These are phyloP conservation scores for Leishmania braziliensis DNA, from an alignment of 208 protist species.

Conservation along the genomic window DNA sequence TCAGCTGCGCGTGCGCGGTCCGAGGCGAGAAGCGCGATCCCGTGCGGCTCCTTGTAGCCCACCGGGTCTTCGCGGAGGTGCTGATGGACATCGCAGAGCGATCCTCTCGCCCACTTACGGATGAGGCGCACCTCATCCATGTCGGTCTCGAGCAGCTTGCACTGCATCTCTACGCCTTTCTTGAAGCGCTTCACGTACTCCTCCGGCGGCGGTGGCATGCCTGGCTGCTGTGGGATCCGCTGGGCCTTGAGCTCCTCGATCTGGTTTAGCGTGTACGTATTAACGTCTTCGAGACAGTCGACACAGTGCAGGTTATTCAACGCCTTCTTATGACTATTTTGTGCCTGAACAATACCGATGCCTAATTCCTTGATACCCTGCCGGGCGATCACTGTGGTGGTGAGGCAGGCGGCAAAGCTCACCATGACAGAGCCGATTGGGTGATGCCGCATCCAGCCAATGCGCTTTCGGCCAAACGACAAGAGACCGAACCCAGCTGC, in stretches of 20 bases:
- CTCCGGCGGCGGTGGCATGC: constrained; percentile 74
- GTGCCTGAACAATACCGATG: constrained; percentile 65
- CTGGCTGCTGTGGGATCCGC: constrained; percentile 57
- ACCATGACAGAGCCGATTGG: constrained; percentile 54
- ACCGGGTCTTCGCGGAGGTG: constrained; percentile 57
- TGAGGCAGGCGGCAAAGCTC: constrained; percentile 39
- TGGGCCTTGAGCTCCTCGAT: constrained; percentile 59
- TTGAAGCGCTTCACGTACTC: constrained; percentile 64
- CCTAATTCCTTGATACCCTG: constrained; percentile 60
- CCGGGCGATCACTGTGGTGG: constrained; percentile 44
- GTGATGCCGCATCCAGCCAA: constrained; percentile 67
- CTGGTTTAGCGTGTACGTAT: constrained; percentile 58
- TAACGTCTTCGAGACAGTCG: constrained; percentile 83
- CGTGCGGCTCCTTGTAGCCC: constrained; percentile 37
- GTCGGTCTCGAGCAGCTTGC: constrained; percentile 68
- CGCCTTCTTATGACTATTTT: constrained; percentile 74
- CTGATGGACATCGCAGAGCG: constrained; percentile 65
- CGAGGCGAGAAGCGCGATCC: constrained; percentile 47
- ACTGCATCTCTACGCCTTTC: constrained; percentile 55
- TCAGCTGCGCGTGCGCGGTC: constrained; percentile 41
- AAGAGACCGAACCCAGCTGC: constrained; percentile 45
- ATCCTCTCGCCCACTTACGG: constrained; percentile 31
- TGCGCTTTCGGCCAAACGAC: constrained; percentile 44
- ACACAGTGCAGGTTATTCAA: constrained; percentile 57
- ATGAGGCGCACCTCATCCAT: constrained; percentile 70